phyloP scores from a whole-genome alignment of 2,329 filamentous ascomycete species.

The Sarocladium kiliense region DNA sequence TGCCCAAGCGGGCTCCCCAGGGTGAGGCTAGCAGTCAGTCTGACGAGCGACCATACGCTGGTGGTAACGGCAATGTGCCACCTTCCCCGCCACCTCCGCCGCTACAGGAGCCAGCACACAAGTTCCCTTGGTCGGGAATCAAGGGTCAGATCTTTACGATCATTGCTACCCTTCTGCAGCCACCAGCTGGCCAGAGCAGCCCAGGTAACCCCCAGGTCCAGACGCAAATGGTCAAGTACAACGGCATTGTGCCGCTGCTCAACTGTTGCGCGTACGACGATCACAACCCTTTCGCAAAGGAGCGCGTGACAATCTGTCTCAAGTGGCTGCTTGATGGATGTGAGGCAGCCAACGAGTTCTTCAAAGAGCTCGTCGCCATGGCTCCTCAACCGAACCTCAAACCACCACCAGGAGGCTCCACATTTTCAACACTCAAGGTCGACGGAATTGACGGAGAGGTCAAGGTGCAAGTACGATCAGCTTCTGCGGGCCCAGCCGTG shows the following conservation, averaged over 20 bases:
- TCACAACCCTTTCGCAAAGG: constrained; percentile 89
- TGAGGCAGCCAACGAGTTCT: constrained; percentile 65
- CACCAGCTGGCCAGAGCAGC: constrained; percentile 56
- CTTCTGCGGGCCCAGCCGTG: constrained; percentile 18
- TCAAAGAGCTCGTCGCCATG: constrained; percentile 55
- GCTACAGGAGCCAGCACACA: constrained; percentile 59
- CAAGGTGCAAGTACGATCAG: constrained; percentile 45
- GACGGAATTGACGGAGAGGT: constrained; percentile 54
- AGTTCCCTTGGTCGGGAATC: constrained; percentile 66
- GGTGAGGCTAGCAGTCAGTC: constrained; percentile 22
- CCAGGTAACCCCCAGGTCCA: constrained; percentile 72
- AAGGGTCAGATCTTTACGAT: constrained; percentile 93
- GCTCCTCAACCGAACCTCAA: constrained; percentile 33
- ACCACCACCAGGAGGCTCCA: constrained; percentile 27
- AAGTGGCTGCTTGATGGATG: constrained; percentile 77
- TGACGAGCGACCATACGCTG: constrained; percentile 55
- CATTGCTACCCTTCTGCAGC: constrained; percentile 83
- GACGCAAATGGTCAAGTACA: constrained; percentile 77
- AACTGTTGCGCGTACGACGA: constrained; percentile 90
- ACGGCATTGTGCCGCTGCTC: constrained; percentile 80
- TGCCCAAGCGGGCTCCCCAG: constrained; percentile 25
- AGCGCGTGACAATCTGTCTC: constrained; percentile 83
- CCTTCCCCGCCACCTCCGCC: constrained; percentile 34
- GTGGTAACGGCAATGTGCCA: constrained; percentile 17
- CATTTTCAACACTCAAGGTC: constrained; percentile 41